phyloP scores from a whole-genome alignment of 23 red algal genomes.

The Gracilaria vermiculophylla region DNA sequence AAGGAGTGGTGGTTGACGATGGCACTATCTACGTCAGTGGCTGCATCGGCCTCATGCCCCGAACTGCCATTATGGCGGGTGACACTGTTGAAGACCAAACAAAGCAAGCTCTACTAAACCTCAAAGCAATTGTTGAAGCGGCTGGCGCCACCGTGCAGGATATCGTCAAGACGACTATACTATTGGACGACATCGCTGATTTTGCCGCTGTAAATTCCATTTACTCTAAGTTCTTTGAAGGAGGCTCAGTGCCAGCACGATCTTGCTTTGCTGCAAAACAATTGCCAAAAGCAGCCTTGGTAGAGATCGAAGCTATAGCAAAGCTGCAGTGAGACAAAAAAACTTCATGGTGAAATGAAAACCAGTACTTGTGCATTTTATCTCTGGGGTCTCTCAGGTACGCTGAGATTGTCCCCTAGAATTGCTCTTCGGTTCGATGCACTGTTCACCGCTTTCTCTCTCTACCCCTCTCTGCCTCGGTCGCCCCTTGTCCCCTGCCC shows the following conservation, averaged over 20 bases:
- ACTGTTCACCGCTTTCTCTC: no score
- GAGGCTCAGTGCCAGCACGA: conserved; percentile 69
- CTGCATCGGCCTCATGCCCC: conserved; percentile 88
- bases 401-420: no score
- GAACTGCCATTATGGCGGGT: conserved; percentile 65
- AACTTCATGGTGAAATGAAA: background rate
- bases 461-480: no score
- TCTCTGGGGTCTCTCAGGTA: no score
- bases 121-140: conserved; percentile 78
- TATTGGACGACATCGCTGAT: conserved; percentile 89
- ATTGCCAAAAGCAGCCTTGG: conserved; percentile 84
- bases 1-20: conserved; percentile 69
- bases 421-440: no score
- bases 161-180: conserved; percentile 86
- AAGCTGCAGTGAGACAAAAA: background rate
- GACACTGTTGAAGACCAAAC: conserved; percentile 77
- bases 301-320: conserved; percentile 96
- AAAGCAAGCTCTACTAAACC: conserved; percentile 86
- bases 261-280: conserved; percentile 92
- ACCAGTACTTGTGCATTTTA: no score
- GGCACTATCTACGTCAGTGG: conserved; percentile 94
- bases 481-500: no score
- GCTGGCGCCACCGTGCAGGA: conserved; percentile 41
- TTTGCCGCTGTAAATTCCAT: conserved; percentile 88
- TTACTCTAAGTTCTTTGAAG: conserved; percentile 78